These are phyloP conservation scores for Achaetomium macrosporum DNA, from an alignment of 2,329 filamentous ascomycete species.

Conservation along the genomic window DNA sequence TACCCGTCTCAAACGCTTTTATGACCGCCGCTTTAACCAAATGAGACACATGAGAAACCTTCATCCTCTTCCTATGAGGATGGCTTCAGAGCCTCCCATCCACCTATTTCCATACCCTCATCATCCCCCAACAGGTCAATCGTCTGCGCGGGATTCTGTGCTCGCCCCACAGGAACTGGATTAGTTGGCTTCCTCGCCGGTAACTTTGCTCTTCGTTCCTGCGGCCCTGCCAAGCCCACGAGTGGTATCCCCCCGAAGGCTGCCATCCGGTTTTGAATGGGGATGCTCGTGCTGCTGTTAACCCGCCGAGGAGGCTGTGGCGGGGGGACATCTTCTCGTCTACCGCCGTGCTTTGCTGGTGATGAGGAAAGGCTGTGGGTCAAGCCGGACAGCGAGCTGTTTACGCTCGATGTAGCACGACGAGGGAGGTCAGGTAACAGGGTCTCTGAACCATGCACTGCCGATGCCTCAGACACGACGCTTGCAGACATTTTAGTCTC, in stretches of 20 bases:
- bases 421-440: slow-evolving; percentile 11
- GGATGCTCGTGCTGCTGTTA: slow-evolving; percentile 20
- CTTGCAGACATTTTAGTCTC: slow-evolving; percentile 21
- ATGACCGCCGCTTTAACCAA: not conserved
- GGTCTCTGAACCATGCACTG: not conserved
- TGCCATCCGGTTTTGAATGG: slow-evolving; percentile 14
- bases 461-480: slow-evolving; percentile 1
- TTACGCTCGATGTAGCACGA: slow-evolving; percentile 10
- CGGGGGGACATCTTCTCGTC: slow-evolving; percentile 4
- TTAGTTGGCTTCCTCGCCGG: slow-evolving; percentile 24
- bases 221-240: slow-evolving; percentile 12
- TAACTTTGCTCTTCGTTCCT: slow-evolving; percentile 20
- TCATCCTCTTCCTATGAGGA: slow-evolving; percentile 26
- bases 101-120: slow-evolving; percentile 39
- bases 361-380: not conserved
- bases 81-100: slow-evolving; percentile 53
- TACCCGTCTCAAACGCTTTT: no score
- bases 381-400: slow-evolving; percentile 1
- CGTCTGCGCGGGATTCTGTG: slow-evolving; percentile 27
- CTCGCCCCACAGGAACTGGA: slow-evolving; percentile 15
- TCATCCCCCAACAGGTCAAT: slow-evolving; percentile 45
- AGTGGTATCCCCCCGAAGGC: slow-evolving; percentile 23
- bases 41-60: not conserved
- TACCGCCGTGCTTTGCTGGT: slow-evolving; percentile 6
- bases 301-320: slow-evolving; percentile 24